Evolutionary conservation across 257 asterid species (phyloP), one percentile per base, ranked within the genome.

Genomic region (Primulina tabacum): DNA sequence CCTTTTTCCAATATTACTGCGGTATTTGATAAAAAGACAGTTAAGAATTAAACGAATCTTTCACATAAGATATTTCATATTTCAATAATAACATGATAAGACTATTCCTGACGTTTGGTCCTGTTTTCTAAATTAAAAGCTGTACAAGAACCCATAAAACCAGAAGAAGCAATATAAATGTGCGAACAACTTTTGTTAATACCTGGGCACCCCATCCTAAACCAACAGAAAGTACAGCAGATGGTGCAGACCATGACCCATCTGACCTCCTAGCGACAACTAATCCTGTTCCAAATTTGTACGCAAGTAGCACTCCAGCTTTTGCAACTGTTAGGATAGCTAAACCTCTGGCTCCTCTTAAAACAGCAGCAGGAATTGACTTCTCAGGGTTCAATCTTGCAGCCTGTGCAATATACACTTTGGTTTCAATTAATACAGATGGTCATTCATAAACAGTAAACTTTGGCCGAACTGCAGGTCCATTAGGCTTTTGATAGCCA

Each of bases 201-300:
- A 90, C 99, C 97, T 94, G 98, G 7, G 99, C 95, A 67, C 99
- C 99, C 97, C 99, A 94, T 69, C 99, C 99, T 78, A 94, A 77
- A 71, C 99, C 99, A 75, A 83, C 86, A 34, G 98, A 94, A 40
- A 84, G 75, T 67, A 94, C 85, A 79, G 98, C 97, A 75, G 99
- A 94, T 70, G 98, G 98, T 72, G 99, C 98, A 65, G 99, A 94
- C 99, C 99, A 94, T 24, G 98, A 89, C 34, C 99, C 98, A 81
- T 94, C 97, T 68, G 96, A 83, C 77, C 93, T 84, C 73, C 93
- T 83, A 71, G 97, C 86, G 76, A 94, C 85, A 58, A 94, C 99
- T 85, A 94, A 80, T 67, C 98, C 99, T 61, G 95, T 89, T 33
- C 99, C 99, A 72, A 92, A 84, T 82, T 94, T 94, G 81, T 94